phyloP scores from a whole-genome alignment of 2,329 filamentous ascomycete species.

The Pseudohalonectria lignicola region DNA sequence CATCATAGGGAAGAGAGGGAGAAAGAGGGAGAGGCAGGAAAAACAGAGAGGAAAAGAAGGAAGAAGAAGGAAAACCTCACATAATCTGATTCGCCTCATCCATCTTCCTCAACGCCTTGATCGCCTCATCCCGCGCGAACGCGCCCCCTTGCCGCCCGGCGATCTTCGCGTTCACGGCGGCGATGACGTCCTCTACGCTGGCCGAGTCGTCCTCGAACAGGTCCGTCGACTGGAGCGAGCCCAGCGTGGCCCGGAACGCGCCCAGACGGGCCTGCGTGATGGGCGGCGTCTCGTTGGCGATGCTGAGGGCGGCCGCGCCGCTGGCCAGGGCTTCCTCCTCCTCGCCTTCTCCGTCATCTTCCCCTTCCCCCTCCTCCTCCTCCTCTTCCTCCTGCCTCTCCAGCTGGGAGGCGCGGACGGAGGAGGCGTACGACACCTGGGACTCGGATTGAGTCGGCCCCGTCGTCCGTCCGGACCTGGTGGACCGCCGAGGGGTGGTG shows the following conservation, averaged over 20 bases:
- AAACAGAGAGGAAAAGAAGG: too few relatives aligned
- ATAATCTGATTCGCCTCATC: constrained; percentile 83
- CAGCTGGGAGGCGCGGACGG: constrained; percentile 64
- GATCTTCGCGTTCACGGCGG: constrained; percentile 67
- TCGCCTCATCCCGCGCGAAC: constrained; percentile 64
- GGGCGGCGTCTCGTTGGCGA: constrained; percentile 19
- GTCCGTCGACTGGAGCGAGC: constrained; percentile 68
- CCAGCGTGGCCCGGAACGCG: constrained; percentile 70
- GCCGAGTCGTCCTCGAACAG: constrained; percentile 86
- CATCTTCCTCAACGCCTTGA: constrained; percentile 68
- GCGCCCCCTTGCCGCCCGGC: constrained; percentile 37
- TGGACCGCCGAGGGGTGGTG: constrained; percentile 29
- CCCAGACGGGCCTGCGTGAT: constrained; percentile 54
- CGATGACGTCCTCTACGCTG: constrained; percentile 61
- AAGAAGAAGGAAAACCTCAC: constrained; percentile 48
- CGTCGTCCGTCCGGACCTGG: constrained; percentile 20
- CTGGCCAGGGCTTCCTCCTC: constrained; percentile 35
- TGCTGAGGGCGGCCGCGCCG: constrained; percentile 28
- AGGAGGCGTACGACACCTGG: constrained; percentile 68
- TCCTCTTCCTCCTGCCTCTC: constrained; percentile 19
- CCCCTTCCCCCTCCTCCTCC: constrained; percentile 17
- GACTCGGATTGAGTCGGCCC: constrained; percentile 32
- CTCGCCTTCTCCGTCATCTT: constrained; percentile 25
- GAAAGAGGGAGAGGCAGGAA: too few relatives aligned
- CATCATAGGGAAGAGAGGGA: too few relatives aligned